Base-by-base conservation (phyloP, 768 basidiomycete species). In the Leucogyrophana mollusca region DNA sequence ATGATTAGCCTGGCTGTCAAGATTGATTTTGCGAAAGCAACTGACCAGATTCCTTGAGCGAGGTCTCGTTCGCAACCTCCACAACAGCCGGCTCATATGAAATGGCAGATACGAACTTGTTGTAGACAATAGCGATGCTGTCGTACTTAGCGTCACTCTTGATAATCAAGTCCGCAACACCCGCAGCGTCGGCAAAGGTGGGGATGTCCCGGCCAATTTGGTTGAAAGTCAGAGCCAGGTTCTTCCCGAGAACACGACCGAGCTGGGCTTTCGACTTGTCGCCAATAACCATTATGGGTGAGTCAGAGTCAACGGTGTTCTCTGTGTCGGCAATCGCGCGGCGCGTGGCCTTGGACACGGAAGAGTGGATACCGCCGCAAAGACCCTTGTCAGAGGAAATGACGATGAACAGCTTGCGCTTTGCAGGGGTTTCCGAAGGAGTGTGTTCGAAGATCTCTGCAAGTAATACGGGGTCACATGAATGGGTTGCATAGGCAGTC, bases 331-430 rank as follows among this genome's bases (percentile, higher is more conserved):
- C 70, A 46, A 94, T 60, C 23, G 80, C 86, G 47, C 79, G 80
- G 56, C 90, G 89, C 41, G 92, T 89, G 46, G 83, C 82, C 72
- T 97, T 96, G 56, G 87, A 79, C 63, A 98, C 90, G 44, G 92
- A 93, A 34, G 95, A 98, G 77, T 98, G 95, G 61, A 99, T 95
- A 79, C 96, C 95, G 73, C 96, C 95, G 64, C 95, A 99, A 47
- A 99, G 90, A 72, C 96, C 95, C 73, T 94, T 94, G 84, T 98
- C 95, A 45, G 95, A 97, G 37, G 95, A 96, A 61, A 96, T 70
- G 65, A 94, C 91, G 56, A 98, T 66, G 76, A 95, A 94, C 56
- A 98, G 91, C 64, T 88, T 90, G 65, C 80, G 83, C 61, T 83
- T 76, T 36, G 81, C 74, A 17, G 83, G 73, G 34, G 79, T 74